Base-by-base conservation (phyloP, 352 stramenopile species). In the Globisporangium abappressorium region DNA sequence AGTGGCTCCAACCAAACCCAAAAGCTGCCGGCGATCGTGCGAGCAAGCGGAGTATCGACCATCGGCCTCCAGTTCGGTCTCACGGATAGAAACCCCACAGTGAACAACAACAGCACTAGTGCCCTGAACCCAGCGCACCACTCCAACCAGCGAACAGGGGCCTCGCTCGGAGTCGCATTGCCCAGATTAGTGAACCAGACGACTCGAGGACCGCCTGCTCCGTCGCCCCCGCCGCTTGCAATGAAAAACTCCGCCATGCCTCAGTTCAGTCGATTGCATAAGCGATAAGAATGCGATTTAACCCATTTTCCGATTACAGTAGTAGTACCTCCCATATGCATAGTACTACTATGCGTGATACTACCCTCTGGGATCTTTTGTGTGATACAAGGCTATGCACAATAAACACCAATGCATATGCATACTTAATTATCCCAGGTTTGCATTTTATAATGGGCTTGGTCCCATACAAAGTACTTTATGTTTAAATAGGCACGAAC, bases 261-360 rank as follows among this genome's bases (percentile, higher is more conserved):
- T 56, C 76, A 82, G 64, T 91, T 88, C 55, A 91, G 82, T 60
- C 80, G 82, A 22, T 71, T 91, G 6, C 75, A 89, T 61, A 89
- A 89, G 59, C 79, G 80, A 70, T 87, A 75, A 81, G 14, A 47
- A 47, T 47, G 38, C 38, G 14, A 47, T 47, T 47, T n/a, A 5
- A 33, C 5, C 38, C 38, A 5, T 4, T 20, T 47, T n/a, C 5
- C 49, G 14, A 12, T 43, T 5, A 18, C 9, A 43, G 36, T 33
- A 33, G 30, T 33, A 33, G 30, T 33, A 33, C 30, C 30, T 33
- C 30, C 30, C 30, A 33, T 33, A 33, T 33, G 5, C 30, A 33
- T 6, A 33, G 30, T 33, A 33, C 5, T 33, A 33, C 30, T 33
- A 33, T 33, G 30, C 30, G 30, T 33, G 30, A 33, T 2, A 33